Evolutionary conservation across 805 yeast species (phyloP).

Genomic region (Candida sphagnicola): DNA sequence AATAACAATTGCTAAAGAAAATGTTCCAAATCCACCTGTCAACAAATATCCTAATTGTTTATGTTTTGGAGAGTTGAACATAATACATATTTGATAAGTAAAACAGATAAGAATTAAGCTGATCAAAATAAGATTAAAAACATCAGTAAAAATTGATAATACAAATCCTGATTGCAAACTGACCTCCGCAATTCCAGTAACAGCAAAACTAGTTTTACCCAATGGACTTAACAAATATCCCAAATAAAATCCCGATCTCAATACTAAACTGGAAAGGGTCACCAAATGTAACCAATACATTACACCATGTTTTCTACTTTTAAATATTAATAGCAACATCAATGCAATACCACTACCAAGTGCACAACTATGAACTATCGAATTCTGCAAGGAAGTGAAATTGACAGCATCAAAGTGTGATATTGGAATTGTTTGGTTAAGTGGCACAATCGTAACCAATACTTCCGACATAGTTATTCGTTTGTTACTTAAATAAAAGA

Average conservation of each 20-base stretch:
- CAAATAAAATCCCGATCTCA: slow-evolving; percentile 61
- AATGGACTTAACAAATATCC: slow-evolving; percentile 52
- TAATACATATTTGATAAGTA: slow-evolving; percentile 65
- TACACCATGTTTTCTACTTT: slow-evolving; percentile 2
- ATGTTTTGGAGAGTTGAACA: slow-evolving; percentile 60
- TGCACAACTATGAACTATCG: slow-evolving; percentile 8
- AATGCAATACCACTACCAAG: slow-evolving; percentile 9
- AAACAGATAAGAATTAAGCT: slow-evolving; percentile 61
- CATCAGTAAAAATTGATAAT: slow-evolving; percentile 57
- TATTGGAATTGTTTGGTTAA: not conserved
- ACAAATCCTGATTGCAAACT: slow-evolving; percentile 32
- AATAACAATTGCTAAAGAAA: slow-evolving; percentile 54
- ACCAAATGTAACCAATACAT: slow-evolving; percentile 70
- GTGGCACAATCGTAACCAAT: not conserved
- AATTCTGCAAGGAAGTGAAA: not conserved
- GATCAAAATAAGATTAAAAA: slow-evolving; percentile 57
- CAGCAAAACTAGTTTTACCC: slow-evolving; percentile 43
- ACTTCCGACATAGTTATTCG: not conserved
- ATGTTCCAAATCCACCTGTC: slow-evolving; percentile 32
- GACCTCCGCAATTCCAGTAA: slow-evolving; percentile 26
- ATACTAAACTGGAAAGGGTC: slow-evolving; percentile 50
- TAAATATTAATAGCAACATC: slow-evolving; percentile 1
- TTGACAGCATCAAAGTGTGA: slow-evolving; percentile 6
- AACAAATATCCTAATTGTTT: slow-evolving; percentile 36
- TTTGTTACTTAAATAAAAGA: not conserved